phyloP scores from a whole-genome alignment of 2,329 filamentous ascomycete species.

The Aureobasidium uvarum region DNA sequence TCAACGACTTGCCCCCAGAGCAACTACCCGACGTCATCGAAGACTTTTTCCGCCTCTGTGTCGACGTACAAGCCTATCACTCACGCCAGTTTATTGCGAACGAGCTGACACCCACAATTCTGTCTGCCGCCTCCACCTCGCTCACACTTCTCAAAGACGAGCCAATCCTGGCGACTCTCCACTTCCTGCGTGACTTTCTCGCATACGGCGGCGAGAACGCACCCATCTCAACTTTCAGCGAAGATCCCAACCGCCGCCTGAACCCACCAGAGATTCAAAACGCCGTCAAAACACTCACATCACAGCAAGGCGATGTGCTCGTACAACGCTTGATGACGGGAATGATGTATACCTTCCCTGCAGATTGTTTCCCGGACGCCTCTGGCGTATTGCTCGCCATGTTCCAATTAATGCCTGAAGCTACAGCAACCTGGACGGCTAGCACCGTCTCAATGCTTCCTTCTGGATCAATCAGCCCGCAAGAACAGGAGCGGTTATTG shows the following conservation, averaged over 20 bases:
- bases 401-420: slow-evolving; percentile 79
- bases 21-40: slow-evolving; percentile 84
- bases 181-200: slow-evolving; percentile 88
- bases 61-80: slow-evolving; percentile 91
- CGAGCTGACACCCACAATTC: slow-evolving; percentile 73
- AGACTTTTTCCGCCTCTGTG: slow-evolving; percentile 91
- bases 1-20: slow-evolving; percentile 76
- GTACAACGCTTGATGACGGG: slow-evolving; percentile 89
- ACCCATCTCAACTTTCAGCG: slow-evolving; percentile 56
- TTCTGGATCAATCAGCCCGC: slow-evolving; percentile 71
- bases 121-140: slow-evolving; percentile 82
- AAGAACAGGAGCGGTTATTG: slow-evolving; percentile 78
- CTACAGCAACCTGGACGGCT: slow-evolving; percentile 80
- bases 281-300: slow-evolving; percentile 69
- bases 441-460: slow-evolving; percentile 82
- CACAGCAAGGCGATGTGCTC: slow-evolving; percentile 66
- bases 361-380: slow-evolving; percentile 92
- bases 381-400: slow-evolving; percentile 87
- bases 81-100: slow-evolving; percentile 80
- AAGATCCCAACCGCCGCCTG: slow-evolving; percentile 56
- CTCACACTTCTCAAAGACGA: slow-evolving; percentile 88
- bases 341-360: slow-evolving; percentile 99
- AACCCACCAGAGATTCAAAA: slow-evolving; percentile 68
- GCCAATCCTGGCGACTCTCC: slow-evolving; percentile 83
- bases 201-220: slow-evolving; percentile 79